Evolutionary conservation across 2,329 filamentous ascomycete species (phyloP), one percentile per base, ranked within the genome.

Genomic region (Colletotrichum sp.): DNA sequence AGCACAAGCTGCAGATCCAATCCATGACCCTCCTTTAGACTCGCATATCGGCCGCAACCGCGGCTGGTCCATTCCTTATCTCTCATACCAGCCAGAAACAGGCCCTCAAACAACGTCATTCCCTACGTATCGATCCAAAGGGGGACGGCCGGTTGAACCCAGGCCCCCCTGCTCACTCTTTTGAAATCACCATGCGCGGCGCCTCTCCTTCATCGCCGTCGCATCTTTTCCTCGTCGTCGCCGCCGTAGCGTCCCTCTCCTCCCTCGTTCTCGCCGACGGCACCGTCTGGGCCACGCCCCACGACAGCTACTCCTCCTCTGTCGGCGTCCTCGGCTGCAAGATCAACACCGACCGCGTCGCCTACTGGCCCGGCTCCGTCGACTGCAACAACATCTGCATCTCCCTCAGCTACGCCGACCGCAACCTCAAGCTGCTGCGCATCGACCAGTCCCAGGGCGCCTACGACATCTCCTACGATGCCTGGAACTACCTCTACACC

Each of bases 271-370:
- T 52, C 57, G 74, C 76, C 32, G 74, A 71, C 49, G 72, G 63
- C 26, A 75, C 71, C 44, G 77, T 78, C 44, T 80, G 69, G 76
- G 83, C 83, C 28, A 90, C 89, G 8, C 88, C 88, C 9, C 89
- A 90, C 80, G 86, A 87, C 76, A 84, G 83, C 76, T 90, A 85
- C 81, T 88, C 86, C 2, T 89, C 87, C 2, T 89, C 88, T 0
- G 81, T 89, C 59, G 88, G 88, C 62, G 88, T 90, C 4, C 83
- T 89, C 13, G 88, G 88, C 62, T 90, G 89, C 85, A 88, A 89
- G 78, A 84, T 90, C 80, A 81, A 90, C 81, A 89, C 87, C 44
- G 87, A 90, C 81, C 87, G 88, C 63, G 85, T 90, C 70, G 88
- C 88, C 44, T 90, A 90, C 83, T 90, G 87, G 87, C 89, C 89